These are phyloP conservation scores for Irpex sp. DNA, from an alignment of 1,284 basidiomycete species.

Conservation along the genomic window DNA sequence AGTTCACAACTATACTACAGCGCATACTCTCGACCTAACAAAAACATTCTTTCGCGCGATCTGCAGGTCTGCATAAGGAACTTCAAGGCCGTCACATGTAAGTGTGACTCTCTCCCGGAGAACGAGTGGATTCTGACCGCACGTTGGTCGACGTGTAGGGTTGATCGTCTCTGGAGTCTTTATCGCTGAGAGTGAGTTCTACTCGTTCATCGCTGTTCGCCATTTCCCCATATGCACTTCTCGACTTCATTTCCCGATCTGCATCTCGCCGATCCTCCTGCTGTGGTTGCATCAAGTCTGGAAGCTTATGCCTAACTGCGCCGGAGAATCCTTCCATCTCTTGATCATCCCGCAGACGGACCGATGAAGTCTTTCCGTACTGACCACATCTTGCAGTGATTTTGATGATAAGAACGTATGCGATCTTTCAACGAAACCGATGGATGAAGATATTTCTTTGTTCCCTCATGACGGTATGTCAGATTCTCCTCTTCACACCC, in stretches of 20 bases:
- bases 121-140: slow-evolving; percentile 9
- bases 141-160: slow-evolving; percentile 25
- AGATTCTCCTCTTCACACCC: background rate
- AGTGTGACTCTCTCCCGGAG: background rate
- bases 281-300: background rate
- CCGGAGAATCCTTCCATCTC: background rate
- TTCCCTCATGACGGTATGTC: slow-evolving; percentile 2
- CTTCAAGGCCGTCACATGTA: slow-evolving; percentile 8
- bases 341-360: background rate
- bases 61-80: slow-evolving; percentile 2
- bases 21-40: background rate
- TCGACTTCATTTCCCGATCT: background rate
- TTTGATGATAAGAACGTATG: slow-evolving; percentile 40
- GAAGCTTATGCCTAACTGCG: background rate
- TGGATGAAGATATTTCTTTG: slow-evolving; percentile 19
- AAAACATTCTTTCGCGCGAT: background rate
- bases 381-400: slow-evolving; percentile 20
- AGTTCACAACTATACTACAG: background rate
- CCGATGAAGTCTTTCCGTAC: background rate
- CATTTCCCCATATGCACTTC: background rate
- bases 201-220: background rate
- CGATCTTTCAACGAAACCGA: slow-evolving; percentile 37
- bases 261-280: background rate
- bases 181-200: slow-evolving; percentile 31
- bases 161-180: slow-evolving; percentile 34